Evolutionary conservation across 2,329 filamentous ascomycete genomes (phyloP).

Genomic region (Helicocarpus griseus): DNA sequence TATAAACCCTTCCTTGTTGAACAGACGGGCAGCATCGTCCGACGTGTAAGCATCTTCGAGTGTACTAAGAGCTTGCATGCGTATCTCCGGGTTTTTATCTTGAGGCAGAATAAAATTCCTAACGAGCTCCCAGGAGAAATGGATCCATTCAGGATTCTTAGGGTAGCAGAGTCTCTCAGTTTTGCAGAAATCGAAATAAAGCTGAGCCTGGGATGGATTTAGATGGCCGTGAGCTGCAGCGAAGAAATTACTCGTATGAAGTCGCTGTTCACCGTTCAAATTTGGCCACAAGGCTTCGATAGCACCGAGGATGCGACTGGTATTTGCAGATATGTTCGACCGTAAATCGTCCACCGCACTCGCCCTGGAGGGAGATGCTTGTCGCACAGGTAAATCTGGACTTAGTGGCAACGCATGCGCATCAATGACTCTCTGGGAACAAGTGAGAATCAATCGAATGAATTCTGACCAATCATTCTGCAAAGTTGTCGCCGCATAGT

Average conservation of each 20-base stretch:
- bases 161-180: conserved; percentile 26
- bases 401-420: conserved; percentile 17
- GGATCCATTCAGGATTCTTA: conserved; percentile 24
- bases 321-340: conserved; percentile 29
- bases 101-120: conserved; percentile 28
- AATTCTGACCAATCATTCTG: conserved; percentile 19
- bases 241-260: conserved; percentile 27
- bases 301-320: conserved; percentile 27
- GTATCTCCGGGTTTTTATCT: conserved; percentile 30
- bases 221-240: conserved; percentile 27
- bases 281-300: conserved; percentile 30
- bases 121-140: conserved; percentile 25
- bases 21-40: conserved; percentile 21
- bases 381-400: conserved; percentile 16
- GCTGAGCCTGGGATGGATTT: conserved; percentile 29
- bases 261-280: conserved; percentile 25
- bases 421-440: conserved; percentile 25
- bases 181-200: conserved; percentile 27
- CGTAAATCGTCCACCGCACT: conserved; percentile 25
- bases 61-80: conserved; percentile 29
- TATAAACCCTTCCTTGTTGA: conserved; percentile 25
- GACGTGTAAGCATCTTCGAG: conserved; percentile 30
- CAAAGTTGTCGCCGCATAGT: conserved; percentile 24
- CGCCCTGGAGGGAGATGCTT: conserved; percentile 18
- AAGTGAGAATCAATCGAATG: conserved; percentile 25